These are phyloP conservation scores for Lactarius indigo DNA, from an alignment of 768 basidiomycete species.

Conservation along the genomic window DNA sequence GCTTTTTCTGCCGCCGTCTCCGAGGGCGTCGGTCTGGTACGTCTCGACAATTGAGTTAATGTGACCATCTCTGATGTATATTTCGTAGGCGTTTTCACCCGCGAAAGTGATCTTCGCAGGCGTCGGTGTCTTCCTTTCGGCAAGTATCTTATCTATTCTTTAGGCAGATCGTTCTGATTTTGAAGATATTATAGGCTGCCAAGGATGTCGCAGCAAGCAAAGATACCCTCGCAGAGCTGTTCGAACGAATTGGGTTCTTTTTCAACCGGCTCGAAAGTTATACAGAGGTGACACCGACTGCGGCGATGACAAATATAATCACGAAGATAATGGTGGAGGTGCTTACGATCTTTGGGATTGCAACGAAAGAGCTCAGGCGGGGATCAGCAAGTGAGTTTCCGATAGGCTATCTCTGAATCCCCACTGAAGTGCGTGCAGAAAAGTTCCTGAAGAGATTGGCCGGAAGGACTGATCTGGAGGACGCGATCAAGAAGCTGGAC, in stretches of 20 bases:
- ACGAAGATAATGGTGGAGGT: conserved; percentile 6
- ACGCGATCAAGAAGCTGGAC: not conserved
- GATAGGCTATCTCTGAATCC: rapidly evolving
- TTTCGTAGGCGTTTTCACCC: not conserved
- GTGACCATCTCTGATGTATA: not conserved
- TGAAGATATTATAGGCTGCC: not conserved
- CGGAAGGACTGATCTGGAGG: not conserved
- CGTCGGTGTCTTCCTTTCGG: conserved; percentile 1
- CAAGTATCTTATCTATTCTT: not conserved
- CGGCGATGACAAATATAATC: not conserved
- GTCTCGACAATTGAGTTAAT: not conserved
- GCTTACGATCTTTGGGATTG: conserved; percentile 3
- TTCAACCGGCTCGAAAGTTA: not conserved
- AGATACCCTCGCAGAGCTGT: not conserved
- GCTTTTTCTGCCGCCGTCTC: not conserved
- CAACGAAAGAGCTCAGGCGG: not conserved
- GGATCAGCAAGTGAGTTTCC: not conserved
- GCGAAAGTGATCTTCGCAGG: not conserved
- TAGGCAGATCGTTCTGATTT: not conserved
- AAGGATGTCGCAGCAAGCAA: not conserved
- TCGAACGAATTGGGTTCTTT: not conserved
- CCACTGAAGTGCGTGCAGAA: not conserved
- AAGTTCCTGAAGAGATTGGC: not conserved
- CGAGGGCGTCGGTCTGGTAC: not conserved
- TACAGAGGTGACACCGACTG: not conserved